Conservation (phyloP, 2,329 filamentous ascomycete species). For the Fusarium setosum region DNA sequence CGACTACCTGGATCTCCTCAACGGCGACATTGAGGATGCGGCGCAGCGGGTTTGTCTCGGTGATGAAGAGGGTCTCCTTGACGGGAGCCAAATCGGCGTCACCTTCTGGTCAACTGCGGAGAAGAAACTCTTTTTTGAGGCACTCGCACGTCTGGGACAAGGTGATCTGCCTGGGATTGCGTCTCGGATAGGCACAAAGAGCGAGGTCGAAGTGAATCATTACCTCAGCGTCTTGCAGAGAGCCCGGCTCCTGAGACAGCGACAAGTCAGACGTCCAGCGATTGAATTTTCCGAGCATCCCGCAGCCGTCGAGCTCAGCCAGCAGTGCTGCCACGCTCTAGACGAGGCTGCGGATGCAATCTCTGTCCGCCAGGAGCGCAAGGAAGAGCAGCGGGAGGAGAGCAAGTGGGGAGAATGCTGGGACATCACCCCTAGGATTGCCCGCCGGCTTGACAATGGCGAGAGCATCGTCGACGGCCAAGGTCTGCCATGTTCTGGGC, state of each 20-base stretch:
- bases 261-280: conserved; percentile 44
- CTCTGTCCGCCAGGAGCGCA: conserved; percentile 70
- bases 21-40: conserved; percentile 68
- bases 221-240: conserved; percentile 74
- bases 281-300: conserved; percentile 69
- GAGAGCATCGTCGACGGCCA: conserved; percentile 29
- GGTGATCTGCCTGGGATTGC: conserved; percentile 73
- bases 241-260: conserved; percentile 55
- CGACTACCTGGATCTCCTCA: conserved; percentile 63
- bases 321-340: conserved; percentile 72
- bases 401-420: conserved; percentile 72
- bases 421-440: conserved; percentile 66
- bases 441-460: conserved; percentile 43
- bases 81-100: conserved; percentile 71
- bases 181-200: conserved; percentile 74
- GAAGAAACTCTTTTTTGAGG: conserved; percentile 76
- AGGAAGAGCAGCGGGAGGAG: conserved; percentile 70
- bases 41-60: conserved; percentile 50
- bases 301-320: conserved; percentile 78
- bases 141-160: conserved; percentile 71
- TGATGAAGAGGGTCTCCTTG: conserved; percentile 46
- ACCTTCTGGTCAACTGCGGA: conserved; percentile 77
- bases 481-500: conserved; percentile 59
- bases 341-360: conserved; percentile 77
- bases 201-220: conserved; percentile 76